Base-by-base conservation (phyloP, 1,284 basidiomycete species). In the Heterobasidion irregulare region DNA sequence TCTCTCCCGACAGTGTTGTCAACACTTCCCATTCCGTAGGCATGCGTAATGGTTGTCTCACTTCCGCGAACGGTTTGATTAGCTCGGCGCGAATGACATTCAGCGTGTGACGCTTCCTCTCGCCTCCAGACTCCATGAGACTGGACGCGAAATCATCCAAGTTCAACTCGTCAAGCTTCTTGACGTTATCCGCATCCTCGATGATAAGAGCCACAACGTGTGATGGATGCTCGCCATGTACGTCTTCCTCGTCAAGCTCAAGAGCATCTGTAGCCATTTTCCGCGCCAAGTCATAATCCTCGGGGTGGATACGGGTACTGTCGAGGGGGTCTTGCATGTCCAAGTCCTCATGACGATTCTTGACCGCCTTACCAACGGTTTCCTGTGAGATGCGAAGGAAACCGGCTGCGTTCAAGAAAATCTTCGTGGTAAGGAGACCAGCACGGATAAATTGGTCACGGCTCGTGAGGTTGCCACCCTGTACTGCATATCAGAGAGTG, bases 211-310 rank as follows among this genome's bases (percentile, higher is more conserved):
- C 78, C 47, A 94, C 86, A 8, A 95, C 92, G 53, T 89, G 83
- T 6, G 94, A 97, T 41, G 92, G 89, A 66, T 94, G 90, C 62
- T 92, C 86, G 62, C 92, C 92, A 58, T 90, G 89, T 34, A 92
- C 79, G 69, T 98, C 95, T 67, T 98, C 95, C 65, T 95, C 93
- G 63, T 98, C 95, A 36, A 94, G 81, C 65, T 98, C 96, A 26
- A 98, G 80, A 7, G 96, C 94, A 69, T 98, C 96, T 10, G 93
- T 92, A 38, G 97, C 96, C 94, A 99, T 98, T 75, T 99, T 98
- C 48, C 94, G 86, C 1, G 97, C 96, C 54, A 98, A 81, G 64
- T 98, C 94, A 69, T 99, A 99, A 72, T 99, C 96, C 70, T 98
- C 94, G 0, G 94, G 94, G 69, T 99, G 97, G 59, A 99, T 94